Percentiles rank a stretch among this genome's conserved stretches.
Conservation (phyloP, 129 eudicot species). For the Chrysanthemum makinoi region DNA sequence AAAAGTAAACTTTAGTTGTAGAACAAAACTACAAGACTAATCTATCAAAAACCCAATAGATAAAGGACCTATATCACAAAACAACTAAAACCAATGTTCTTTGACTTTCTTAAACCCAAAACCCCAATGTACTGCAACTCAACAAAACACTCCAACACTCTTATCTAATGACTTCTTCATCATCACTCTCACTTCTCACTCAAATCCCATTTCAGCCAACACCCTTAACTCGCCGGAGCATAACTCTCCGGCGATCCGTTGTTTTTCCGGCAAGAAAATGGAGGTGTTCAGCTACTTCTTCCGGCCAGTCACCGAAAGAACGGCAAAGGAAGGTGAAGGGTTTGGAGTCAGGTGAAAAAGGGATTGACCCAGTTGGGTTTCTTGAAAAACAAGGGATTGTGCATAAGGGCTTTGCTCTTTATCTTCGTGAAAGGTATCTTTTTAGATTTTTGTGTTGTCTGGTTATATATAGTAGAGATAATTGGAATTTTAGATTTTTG, state of each 20-base stretch:
- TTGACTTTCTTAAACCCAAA: constrained; percentile 34
- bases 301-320: constrained; percentile 37
- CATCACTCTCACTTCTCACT: constrained; percentile 35
- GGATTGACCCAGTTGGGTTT: constrained; percentile 88
- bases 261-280: constrained; percentile 36
- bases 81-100: neutral
- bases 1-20: no score
- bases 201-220: constrained; percentile 31
- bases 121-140: constrained; percentile 19
- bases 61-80: neutral
- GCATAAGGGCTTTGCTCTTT: constrained; percentile 73
- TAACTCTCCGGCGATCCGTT: constrained; percentile 24
- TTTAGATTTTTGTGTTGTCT: no score
- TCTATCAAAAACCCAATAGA: neutral
- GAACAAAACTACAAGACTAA: neutral
- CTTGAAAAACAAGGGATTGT: constrained; percentile 62
- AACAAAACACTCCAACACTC: neutral
- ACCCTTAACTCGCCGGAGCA: constrained; percentile 6
- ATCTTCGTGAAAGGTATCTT: constrained; percentile 83
- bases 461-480: no score
- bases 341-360: constrained; percentile 41
- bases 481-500: no score
- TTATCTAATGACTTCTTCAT: constrained; percentile 40
- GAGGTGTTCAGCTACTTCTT: constrained; percentile 54
- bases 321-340: constrained; percentile 29